phyloP scores from a whole-genome alignment of 2,329 filamentous ascomycete species.

The Lecanicillium sp. region DNA sequence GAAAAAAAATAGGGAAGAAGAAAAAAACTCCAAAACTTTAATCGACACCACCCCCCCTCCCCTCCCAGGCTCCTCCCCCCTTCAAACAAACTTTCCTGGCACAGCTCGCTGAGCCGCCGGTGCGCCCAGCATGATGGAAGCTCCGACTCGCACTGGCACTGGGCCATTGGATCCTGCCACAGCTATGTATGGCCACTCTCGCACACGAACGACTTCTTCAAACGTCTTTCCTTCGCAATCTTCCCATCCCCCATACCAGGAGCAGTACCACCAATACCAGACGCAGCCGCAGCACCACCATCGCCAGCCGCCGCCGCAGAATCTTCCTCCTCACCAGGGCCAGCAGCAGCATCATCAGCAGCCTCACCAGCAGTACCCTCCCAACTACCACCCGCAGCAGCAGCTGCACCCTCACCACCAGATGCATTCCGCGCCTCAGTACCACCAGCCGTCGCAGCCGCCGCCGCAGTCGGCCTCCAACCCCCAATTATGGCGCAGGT shows the following conservation, averaged over 20 bases:
- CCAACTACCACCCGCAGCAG: neutral
- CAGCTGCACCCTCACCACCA: neutral
- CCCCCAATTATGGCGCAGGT: slow-evolving; percentile 43
- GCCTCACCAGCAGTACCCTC: too few relatives aligned
- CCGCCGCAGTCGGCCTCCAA: slow-evolving; percentile 24
- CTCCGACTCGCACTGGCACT: slow-evolving; percentile 22
- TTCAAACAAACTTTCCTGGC: slow-evolving; percentile 3
- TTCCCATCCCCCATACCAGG: slow-evolving; percentile 16
- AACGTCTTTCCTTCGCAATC: slow-evolving; percentile 40
- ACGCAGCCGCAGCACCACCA: neutral
- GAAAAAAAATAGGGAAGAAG: neutral
- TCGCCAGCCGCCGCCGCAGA: slow-evolving; percentile 17
- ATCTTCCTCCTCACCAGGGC: slow-evolving; percentile 5
- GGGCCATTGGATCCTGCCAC: slow-evolving; percentile 28
- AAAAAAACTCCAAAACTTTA: slow-evolving; percentile 2
- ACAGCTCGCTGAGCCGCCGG: neutral
- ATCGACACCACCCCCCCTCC: too few relatives aligned
- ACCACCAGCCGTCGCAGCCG: slow-evolving; percentile 27
- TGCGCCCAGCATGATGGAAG: slow-evolving; percentile 6
- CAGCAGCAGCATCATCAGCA: neutral
- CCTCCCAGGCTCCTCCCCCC: too few relatives aligned
- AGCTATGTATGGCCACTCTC: slow-evolving; percentile 45
- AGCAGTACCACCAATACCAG: neutral
- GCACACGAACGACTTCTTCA: slow-evolving; percentile 52
- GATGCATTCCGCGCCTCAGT: slow-evolving; percentile 18